These are phyloP conservation scores for Penicillium bovifimosum DNA, from an alignment of 495 filamentous ascomycete genomes.

Conservation along the genomic window DNA sequence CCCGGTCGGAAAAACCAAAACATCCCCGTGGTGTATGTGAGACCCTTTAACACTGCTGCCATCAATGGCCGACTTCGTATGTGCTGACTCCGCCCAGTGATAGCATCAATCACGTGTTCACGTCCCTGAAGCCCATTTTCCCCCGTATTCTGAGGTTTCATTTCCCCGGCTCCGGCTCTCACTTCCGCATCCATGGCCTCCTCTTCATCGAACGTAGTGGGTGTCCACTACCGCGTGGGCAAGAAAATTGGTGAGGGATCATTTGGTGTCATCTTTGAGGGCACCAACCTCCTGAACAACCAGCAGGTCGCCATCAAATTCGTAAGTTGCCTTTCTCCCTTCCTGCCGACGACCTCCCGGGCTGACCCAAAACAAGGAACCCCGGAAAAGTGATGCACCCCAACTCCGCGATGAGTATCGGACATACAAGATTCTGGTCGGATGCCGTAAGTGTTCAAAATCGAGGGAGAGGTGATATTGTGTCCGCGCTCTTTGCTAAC, in stretches of 20 bases:
- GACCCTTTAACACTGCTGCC: not conserved
- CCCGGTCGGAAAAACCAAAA: constrained; percentile 8
- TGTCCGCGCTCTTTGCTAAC: constrained; percentile 15
- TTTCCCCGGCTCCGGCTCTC: constrained; percentile 14
- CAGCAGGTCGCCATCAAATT: constrained; percentile 99
- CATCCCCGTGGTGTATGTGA: constrained; percentile 19
- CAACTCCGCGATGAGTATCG: constrained; percentile 98
- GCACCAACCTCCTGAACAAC: constrained; percentile 97
- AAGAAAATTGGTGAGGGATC: constrained; percentile 99
- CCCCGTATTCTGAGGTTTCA: constrained; percentile 21
- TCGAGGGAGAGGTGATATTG: not conserved
- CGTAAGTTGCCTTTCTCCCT: constrained; percentile 50
- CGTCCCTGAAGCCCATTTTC: constrained; percentile 21
- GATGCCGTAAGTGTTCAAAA: constrained; percentile 78
- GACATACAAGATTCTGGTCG: constrained; percentile 98
- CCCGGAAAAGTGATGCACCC: constrained; percentile 95
- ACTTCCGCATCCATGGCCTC: constrained; percentile 63
- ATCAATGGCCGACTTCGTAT: not conserved
- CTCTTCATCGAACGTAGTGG: constrained; percentile 95
- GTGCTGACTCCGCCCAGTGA: constrained; percentile 21
- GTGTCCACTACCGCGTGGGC: constrained; percentile 96
- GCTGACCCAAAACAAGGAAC: constrained; percentile 60
- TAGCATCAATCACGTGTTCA: constrained; percentile 26
- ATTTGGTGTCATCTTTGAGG: constrained; percentile 98
- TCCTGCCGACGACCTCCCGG: not conserved